Evolutionary conservation across 257 asterid genomes (phyloP), one percentile per base, ranked within the genome.

Genomic region (Nicotiana undulata): DNA sequence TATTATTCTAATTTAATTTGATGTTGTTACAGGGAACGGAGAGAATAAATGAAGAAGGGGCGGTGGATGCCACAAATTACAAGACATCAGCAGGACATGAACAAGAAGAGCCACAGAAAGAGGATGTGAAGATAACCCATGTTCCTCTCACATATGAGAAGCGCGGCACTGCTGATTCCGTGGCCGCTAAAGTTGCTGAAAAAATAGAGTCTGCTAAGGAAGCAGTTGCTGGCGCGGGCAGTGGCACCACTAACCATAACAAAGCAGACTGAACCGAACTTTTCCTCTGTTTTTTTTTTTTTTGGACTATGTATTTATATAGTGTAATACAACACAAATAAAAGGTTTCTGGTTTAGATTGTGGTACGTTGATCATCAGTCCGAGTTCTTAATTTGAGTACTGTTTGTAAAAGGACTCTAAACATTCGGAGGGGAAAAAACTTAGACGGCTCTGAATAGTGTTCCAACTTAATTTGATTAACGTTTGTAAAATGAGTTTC

Each of bases 121-220:
- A 86, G 80, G 63, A 83, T 26, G 91, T 86, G 82, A 83, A 63
- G 79, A 75, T 90, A 9, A 90, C 86, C 32, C 93, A 88, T 61
- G 2, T 86, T 52, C 20, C 52, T 2, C 84, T 52, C 15, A 9
- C 80, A 15, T 84, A 83, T 28, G 82, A 87, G 40, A 64, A 83
- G 55, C 26, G 76, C 12, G 84, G 65, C 0, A 32, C 80, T 16
- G 55, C 56, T 1, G 81, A 81, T 4, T 72, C 65, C 53, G 72
- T 80, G 31, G 79, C 84, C 13, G 86, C 80, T 0, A 76, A 83
- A 64, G 82, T 80, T 18, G 85, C 86, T 5, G 88, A 85, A 46
- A 86, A 59, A 11, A 1, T 86, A 3, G 80, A 81, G 31, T 49
- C 93, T 6, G 80, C 86, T 2, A 88, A 86, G 79, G 87, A 81